Evolutionary conservation across 1,284 basidiomycete genomes (phyloP).

Genomic region (Cryptococcus depauperatus): DNA sequence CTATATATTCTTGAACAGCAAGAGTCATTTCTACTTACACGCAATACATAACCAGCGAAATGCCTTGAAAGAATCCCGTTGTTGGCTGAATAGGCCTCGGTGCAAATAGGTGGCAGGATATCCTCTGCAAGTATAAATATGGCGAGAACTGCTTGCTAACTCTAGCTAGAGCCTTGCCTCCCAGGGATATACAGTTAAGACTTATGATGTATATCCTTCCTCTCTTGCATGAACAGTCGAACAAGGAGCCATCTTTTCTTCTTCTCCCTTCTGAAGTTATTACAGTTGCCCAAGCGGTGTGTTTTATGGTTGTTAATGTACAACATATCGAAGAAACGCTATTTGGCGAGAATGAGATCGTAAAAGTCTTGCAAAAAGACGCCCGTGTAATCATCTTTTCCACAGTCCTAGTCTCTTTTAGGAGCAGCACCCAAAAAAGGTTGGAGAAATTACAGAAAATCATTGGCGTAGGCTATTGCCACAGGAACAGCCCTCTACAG

Average conservation of each 20-base stretch:
- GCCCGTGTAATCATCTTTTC: slow-evolving; percentile 42
- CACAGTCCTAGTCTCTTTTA: slow-evolving; percentile 36
- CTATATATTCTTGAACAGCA: too few species aligned
- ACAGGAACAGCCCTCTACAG: neutral
- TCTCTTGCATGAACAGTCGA: slow-evolving; percentile 29
- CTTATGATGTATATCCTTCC: slow-evolving; percentile 36
- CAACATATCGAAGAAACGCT: slow-evolving; percentile 35
- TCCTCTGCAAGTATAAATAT: too few species aligned
- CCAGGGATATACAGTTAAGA: slow-evolving; percentile 29
- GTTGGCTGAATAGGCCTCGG: too few species aligned
- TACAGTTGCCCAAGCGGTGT: slow-evolving; percentile 26
- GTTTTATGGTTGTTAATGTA: slow-evolving; percentile 41
- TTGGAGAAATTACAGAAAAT: slow-evolving; percentile 29
- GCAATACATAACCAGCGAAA: too few species aligned
- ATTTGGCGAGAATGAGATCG: slow-evolving; percentile 22
- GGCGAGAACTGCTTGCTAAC: too few species aligned
- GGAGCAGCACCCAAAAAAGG: slow-evolving; percentile 20
- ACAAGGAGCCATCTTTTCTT: slow-evolving; percentile 16
- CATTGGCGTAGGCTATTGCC: slow-evolving; percentile 22
- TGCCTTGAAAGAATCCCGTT: too few species aligned
- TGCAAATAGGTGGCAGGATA: too few species aligned
- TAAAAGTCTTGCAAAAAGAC: slow-evolving; percentile 27
- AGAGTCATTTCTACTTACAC: too few species aligned
- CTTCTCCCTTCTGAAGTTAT: slow-evolving; percentile 25
- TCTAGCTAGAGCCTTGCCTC: slow-evolving; percentile 8